Evolutionary conservation across 345 rosid species (phyloP), one percentile per base, ranked within the genome.

Genomic region (Trapa incisa): DNA sequence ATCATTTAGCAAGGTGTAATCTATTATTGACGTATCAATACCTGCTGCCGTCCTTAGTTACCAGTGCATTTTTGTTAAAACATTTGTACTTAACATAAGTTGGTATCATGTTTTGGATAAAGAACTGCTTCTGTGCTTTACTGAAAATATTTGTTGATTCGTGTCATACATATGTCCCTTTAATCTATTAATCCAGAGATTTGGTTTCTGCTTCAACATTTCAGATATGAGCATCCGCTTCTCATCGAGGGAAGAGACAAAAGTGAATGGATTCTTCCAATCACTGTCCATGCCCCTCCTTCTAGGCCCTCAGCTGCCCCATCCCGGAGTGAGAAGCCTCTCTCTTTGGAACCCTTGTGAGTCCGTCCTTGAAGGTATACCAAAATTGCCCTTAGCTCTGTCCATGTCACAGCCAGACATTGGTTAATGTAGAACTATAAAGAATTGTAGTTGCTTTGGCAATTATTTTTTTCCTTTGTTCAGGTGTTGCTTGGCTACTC

Each of bases 201-300:
- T n/a, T 3, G 14, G 45, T 54, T 74, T 63, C 13, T 36, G 37
- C 47, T 65, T 32, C 60, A 52, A 66, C n/a, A 72, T 57, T 70
- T 70, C 81, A 94, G 97, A 81, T 94, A 84, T 53, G 99, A 87
- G 60, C 97, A 94, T 79, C 97, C 97, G 38, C 89, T 94, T 73
- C 76, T 91, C 58, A 69, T 91, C 42, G 91, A 85, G 53, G 91
- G 87, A 50, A 76, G 93, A 70, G 99, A 94, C 69, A 94, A 78
- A 75, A 79, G 87, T 32, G 97, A 89, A 78, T 94, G 99, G 99
- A 75, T 88, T 78, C 96, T 94, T 69, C 99, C 99, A 5, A 87
- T 94, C 41, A 89, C 84, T 0, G 97, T 91, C 73, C 95, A 86
- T 66, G 99, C 96, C 65, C 93, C 91, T 64, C 91, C 97, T 11